Conservation (phyloP, 2,329 filamentous ascomycete genomes). For the Fusarium circinatum region DNA sequence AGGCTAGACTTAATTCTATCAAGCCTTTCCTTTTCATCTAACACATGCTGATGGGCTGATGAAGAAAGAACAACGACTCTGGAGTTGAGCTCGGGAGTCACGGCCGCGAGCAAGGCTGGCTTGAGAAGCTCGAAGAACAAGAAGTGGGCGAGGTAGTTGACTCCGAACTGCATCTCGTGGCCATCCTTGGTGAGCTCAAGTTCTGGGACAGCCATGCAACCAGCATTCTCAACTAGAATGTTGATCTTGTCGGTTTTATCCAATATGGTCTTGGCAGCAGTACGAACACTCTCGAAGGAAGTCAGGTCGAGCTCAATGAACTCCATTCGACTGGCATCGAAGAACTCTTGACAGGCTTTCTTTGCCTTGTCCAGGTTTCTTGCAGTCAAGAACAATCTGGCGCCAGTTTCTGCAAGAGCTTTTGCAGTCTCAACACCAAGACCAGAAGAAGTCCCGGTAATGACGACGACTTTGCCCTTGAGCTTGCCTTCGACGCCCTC, state of each 20-base stretch:
- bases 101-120: slow-evolving; percentile 49
- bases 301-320: slow-evolving; percentile 43
- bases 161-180: slow-evolving; percentile 55
- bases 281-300: slow-evolving; percentile 41
- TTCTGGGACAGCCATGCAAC: slow-evolving; percentile 51
- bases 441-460: slow-evolving; percentile 57
- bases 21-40: no score
- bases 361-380: slow-evolving; percentile 41
- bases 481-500: slow-evolving; percentile 48
- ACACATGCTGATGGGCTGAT: slow-evolving; percentile 30
- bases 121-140: slow-evolving; percentile 55
- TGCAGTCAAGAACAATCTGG: slow-evolving; percentile 40
- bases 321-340: slow-evolving; percentile 23
- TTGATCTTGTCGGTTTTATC: slow-evolving; percentile 34
- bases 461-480: slow-evolving; percentile 51
- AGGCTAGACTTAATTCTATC: no score
- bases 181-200: slow-evolving; percentile 51
- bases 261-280: slow-evolving; percentile 32
- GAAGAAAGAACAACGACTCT: slow-evolving; percentile 52
- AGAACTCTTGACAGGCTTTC: slow-evolving; percentile 25
- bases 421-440: slow-evolving; percentile 57
- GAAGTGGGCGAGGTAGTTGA: slow-evolving; percentile 58
- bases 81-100: slow-evolving; percentile 32
- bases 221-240: slow-evolving; percentile 58
- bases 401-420: slow-evolving; percentile 54